Evolutionary conservation across 495 filamentous ascomycete species (phyloP).

Genomic region (Pyronema omphalodes): DNA sequence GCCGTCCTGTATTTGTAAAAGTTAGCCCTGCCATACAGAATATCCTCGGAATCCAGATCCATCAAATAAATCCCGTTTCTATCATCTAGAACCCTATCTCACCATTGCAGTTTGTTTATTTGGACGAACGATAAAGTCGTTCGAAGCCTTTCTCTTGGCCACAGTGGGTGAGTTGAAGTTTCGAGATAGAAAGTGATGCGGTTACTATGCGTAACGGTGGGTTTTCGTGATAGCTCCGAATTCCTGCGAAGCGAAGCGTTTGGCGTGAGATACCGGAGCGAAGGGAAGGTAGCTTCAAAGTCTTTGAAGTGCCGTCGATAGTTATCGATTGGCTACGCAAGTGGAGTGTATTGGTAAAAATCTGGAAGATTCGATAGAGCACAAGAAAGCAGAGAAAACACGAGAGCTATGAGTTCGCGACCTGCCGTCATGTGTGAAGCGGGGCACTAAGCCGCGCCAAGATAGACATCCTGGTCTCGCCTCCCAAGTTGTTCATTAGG

Average conservation of each 20-base stretch:
- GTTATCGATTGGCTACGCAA: not conserved
- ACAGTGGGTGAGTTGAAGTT: constrained; percentile 11
- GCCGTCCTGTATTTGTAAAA: constrained; percentile 11
- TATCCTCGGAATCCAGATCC: not conserved
- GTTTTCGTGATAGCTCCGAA: too few relatives aligned
- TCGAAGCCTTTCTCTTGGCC: constrained; percentile 25
- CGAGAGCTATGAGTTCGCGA: not conserved
- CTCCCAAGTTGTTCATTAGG: too few relatives aligned
- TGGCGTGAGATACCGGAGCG: not conserved
- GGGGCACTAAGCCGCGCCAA: not conserved
- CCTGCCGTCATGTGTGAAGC: not conserved
- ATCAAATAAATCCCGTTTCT: not conserved
- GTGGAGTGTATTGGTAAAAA: not conserved
- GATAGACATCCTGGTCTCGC: too few relatives aligned
- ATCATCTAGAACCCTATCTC: constrained; percentile 2
- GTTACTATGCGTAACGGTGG: constrained; percentile 1
- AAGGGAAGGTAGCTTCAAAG: not conserved
- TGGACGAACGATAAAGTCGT: constrained; percentile 21
- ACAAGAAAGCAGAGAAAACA: not conserved
- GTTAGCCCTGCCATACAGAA: not conserved
- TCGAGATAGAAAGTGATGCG: not conserved
- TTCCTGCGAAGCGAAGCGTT: too few relatives aligned
- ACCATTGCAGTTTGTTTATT: constrained; percentile 24
- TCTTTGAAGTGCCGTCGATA: not conserved
- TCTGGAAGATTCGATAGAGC: not conserved